Percentiles rank a stretch among this genome's conserved stretches.
Conservation (phyloP, 108 stramenopile species). For the Poteriospumella lacustris region DNA sequence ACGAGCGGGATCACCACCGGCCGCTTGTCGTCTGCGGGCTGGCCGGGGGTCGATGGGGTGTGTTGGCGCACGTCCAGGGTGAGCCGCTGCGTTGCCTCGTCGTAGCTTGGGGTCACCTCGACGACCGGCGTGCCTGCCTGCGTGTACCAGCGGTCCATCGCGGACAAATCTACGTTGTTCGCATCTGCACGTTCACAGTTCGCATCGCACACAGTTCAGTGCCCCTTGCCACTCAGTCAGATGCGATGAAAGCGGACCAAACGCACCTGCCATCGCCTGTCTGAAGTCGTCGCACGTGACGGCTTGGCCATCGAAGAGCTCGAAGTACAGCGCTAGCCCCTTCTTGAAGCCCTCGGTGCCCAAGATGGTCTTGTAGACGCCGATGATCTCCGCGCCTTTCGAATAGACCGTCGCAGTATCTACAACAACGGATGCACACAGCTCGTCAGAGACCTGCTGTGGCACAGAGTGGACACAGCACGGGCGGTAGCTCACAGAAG, state of each 20-base stretch:
- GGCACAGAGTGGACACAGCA: neutral
- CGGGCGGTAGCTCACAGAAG: conserved; percentile 41
- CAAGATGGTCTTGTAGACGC: conserved; percentile 88
- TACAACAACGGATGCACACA: neutral
- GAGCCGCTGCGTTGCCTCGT: conserved; percentile 50
- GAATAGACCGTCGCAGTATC: conserved; percentile 11
- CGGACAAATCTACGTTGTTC: conserved; percentile 27
- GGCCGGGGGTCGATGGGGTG: conserved; percentile 48
- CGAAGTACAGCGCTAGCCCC: conserved; percentile 87
- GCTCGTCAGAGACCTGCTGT: neutral
- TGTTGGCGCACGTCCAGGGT: conserved; percentile 59
- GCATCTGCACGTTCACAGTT: no score
- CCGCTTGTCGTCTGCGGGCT: conserved; percentile 32
- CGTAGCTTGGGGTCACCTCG: conserved; percentile 56
- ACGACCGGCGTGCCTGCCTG: conserved; percentile 88
- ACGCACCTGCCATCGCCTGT: conserved; percentile 69
- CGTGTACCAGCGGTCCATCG: conserved; percentile 82
- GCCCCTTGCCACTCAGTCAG: no score
- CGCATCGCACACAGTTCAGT: no score
- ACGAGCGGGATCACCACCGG: conserved; percentile 91
- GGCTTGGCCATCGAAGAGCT: conserved; percentile 85
- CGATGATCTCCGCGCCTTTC: conserved; percentile 80
- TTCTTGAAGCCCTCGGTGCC: conserved; percentile 83
- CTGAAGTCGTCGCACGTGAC: conserved; percentile 96
- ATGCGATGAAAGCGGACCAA: no score